Base-by-base conservation (phyloP, 2,329 filamentous ascomycete species). In the Lithohypha guttulata region DNA sequence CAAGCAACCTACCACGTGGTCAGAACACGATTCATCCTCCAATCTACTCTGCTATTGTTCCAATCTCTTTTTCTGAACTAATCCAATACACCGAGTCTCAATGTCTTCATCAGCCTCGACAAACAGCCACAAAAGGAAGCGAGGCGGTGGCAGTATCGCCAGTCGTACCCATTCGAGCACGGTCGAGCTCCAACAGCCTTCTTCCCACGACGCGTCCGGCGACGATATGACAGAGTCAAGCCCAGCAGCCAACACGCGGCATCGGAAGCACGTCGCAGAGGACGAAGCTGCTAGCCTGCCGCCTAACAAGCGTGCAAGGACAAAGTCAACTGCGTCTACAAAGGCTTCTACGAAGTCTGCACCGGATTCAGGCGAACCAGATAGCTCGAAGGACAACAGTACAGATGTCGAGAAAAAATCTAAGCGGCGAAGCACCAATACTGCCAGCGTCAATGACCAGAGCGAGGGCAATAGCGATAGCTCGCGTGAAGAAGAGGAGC, bases 201-300 rank as follows among this genome's bases (percentile, higher is more conserved):
- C 82, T 13, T 87, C 84, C 23, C 76, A 82, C 56, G 84, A 93
- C 64, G 83, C 82, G 44, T 89, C 84, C 11, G 82, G 72, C 48
- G 84, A 93, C 63, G 84, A 89, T 57, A 43, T 51, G 25, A 48
- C 49, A 13, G 79, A 75, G 53, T 79, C 81, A 53, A 79, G 79
- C 11, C 74, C 81, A 37, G 71, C 69, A 23, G 64, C 69, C 26
- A 59, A 66, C 44, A 46, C 51, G 41, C 75, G 73, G 51, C 73
- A 75, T 58, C 73, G 73, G 56, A 78, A 78, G 59, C 46, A 49
- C 31, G 31, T 42, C 7, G 62, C 68, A 28, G 65, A 68, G 42
- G 58, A 62, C 36, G 57, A 65, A 40, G 52, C 61, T 49, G 65
- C 66, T 45, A 69, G 73, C 53, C 46, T 55, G 15, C 78, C 78